Evolutionary conservation across 2,329 filamentous ascomycete species (phyloP).

Genomic region (Raffaelea albimanens): DNA sequence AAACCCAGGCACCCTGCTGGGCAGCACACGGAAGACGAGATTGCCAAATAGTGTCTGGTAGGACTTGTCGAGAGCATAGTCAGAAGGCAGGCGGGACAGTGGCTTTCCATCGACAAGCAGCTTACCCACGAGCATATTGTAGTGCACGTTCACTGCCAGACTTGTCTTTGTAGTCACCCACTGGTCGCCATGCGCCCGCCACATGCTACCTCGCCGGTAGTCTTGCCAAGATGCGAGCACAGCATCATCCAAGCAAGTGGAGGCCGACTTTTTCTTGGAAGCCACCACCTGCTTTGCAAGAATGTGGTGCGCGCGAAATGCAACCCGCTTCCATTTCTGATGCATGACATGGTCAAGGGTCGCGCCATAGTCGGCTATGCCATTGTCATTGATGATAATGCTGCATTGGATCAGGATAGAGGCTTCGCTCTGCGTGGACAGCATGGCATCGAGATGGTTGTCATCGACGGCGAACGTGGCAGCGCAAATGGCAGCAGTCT

Average conservation of each 20-base stretch:
- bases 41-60: slow-evolving; percentile 36
- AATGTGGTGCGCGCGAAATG: slow-evolving; percentile 12
- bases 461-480: slow-evolving; percentile 35
- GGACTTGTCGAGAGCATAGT: slow-evolving; percentile 29
- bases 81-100: slow-evolving; percentile 32
- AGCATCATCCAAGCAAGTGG: slow-evolving; percentile 17
- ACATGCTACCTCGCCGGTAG: slow-evolving; percentile 11
- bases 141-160: slow-evolving; percentile 24
- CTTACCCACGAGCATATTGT: slow-evolving; percentile 40
- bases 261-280: not conserved
- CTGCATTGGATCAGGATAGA: slow-evolving; percentile 26
- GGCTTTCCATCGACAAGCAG: slow-evolving; percentile 43
- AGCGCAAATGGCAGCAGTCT: slow-evolving; percentile 31
- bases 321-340: slow-evolving; percentile 18
- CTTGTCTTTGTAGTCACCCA: not conserved
- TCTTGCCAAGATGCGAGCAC: slow-evolving; percentile 18
- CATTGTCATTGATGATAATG: slow-evolving; percentile 25
- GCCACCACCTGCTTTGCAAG: slow-evolving; percentile 11
- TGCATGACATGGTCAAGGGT: not conserved
- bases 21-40: slow-evolving; percentile 32
- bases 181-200: not conserved
- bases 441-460: slow-evolving; percentile 16
- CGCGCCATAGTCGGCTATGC: not conserved
- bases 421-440: slow-evolving; percentile 18
- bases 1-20: slow-evolving; percentile 27